Percentiles rank a stretch among this genome's conserved stretches.
phyloP scores from a whole-genome alignment of 1,284 basidiomycete genomes.

The Malassezia caprae region DNA sequence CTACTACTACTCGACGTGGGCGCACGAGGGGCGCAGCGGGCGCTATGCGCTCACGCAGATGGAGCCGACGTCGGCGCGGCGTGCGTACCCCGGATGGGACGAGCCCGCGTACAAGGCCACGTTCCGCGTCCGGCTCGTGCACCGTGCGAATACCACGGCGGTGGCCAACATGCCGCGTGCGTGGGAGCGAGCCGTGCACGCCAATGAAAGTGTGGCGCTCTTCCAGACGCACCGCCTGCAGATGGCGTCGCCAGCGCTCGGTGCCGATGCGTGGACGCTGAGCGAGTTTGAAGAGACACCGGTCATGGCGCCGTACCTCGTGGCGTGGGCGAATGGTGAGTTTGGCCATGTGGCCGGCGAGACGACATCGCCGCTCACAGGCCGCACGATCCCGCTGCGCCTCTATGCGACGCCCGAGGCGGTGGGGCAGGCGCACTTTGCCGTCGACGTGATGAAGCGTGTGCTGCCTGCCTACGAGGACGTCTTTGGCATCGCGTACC shows the following conservation, averaged over 20 bases:
- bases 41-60: conserved; percentile 47
- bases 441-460: conserved; percentile 75
- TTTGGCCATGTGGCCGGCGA: conserved; percentile 66
- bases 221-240: conserved; percentile 56
- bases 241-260: conserved; percentile 52
- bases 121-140: conserved; percentile 71
- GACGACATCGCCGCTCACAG: conserved; percentile 70
- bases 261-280: conserved; percentile 45
- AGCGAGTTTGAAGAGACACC: conserved; percentile 47
- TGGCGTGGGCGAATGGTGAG: conserved; percentile 78
- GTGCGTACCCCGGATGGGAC: conserved; percentile 62
- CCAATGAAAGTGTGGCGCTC: conserved; percentile 32
- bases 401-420: conserved; percentile 75
- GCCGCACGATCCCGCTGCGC: conserved; percentile 68
- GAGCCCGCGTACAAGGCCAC: conserved; percentile 86
- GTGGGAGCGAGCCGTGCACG: conserved; percentile 24
- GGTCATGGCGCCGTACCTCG: conserved; percentile 78
- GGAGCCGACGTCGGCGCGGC: conserved; percentile 73
- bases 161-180: conserved; percentile 67
- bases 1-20: conserved; percentile 40
- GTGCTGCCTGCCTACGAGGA: conserved; percentile 87
- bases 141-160: conserved; percentile 58
- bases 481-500: conserved; percentile 75
- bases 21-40: conserved; percentile 50
- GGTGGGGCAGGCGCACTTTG: conserved; percentile 65